phyloP scores from a whole-genome alignment of 2,329 filamentous ascomycete species.

The Talaromyces sp. region DNA sequence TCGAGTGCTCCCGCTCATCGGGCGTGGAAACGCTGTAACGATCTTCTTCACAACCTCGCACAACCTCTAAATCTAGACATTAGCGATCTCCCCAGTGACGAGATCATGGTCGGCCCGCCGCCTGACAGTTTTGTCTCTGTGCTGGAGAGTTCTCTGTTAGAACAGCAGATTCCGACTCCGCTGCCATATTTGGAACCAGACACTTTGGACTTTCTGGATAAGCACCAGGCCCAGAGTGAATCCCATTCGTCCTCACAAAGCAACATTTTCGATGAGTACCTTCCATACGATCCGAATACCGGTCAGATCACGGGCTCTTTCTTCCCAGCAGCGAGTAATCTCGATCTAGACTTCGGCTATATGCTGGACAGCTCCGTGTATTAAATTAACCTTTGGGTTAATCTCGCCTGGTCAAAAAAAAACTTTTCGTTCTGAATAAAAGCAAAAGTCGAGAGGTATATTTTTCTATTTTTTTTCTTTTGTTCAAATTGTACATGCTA shows the following conservation, averaged over 20 bases:
- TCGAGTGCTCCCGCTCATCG: constrained; percentile 26
- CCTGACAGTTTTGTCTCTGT: constrained; percentile 15
- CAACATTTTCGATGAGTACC: constrained; percentile 25
- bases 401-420: not conserved
- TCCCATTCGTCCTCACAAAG: constrained; percentile 13
- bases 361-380: constrained; percentile 25
- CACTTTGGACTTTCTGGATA: constrained; percentile 26
- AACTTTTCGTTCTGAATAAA: not conserved
- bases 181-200: constrained; percentile 22
- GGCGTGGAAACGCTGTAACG: constrained; percentile 33
- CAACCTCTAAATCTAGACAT: constrained; percentile 27
- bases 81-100: constrained; percentile 25
- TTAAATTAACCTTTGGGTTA: not conserved
- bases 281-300: constrained; percentile 31
- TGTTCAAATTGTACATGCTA: not conserved
- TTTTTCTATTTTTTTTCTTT: not conserved
- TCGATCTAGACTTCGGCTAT: constrained; percentile 30
- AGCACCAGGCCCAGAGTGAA: constrained; percentile 10
- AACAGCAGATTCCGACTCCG: constrained; percentile 17
- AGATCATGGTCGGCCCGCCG: constrained; percentile 15
- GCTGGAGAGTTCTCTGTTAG: constrained; percentile 22
- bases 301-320: constrained; percentile 36
- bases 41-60: constrained; percentile 30
- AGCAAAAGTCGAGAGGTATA: not conserved
- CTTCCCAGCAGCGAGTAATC: constrained; percentile 25